A percentile compares a stretch with the other conserved stretches of the same genome.
phyloP scores from a whole-genome alignment of 768 basidiomycete species.

The Heimioporus sp. region DNA sequence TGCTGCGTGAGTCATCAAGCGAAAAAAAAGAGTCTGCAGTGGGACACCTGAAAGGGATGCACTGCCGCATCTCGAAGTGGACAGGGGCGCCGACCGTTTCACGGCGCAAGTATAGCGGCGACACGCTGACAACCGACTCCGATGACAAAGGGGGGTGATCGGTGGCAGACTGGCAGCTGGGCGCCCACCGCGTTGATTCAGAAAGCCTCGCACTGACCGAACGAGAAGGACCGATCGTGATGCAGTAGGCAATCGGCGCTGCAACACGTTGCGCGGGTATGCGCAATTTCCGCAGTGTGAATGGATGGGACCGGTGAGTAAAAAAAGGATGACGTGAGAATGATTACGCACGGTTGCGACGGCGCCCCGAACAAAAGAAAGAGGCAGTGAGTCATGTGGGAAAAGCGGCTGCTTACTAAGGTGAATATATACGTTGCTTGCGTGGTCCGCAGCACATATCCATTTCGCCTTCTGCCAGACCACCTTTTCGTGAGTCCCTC shows the following conservation, averaged over 20 bases:
- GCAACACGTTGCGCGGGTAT: conserved; percentile 2
- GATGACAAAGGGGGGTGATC: conserved; percentile 16
- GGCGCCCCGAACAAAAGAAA: conserved; percentile 18
- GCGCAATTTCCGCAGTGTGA: conserved; percentile 19
- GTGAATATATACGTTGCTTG: conserved; percentile 33
- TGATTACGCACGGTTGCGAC: conserved; percentile 4
- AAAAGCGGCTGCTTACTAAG: conserved; percentile 31
- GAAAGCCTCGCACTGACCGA: background rate
- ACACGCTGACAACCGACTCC: conserved; percentile 8
- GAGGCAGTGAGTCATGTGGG: conserved; percentile 31
- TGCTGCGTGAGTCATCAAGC: too few species aligned
- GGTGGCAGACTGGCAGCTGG: conserved; percentile 26
- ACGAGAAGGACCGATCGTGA: background rate
- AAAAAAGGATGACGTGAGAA: conserved; percentile 10
- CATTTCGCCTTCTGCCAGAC: conserved; percentile 3
- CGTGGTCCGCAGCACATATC: conserved; percentile 34
- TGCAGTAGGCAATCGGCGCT: background rate
- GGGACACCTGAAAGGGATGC: too few species aligned
- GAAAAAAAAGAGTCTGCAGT: background rate
- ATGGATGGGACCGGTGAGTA: background rate
- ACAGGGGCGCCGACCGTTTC: background rate
- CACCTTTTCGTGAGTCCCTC: background rate
- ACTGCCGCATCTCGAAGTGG: too few species aligned
- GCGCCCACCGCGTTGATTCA: conserved; percentile 14
- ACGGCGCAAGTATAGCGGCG: background rate